Base-by-base conservation (phyloP, 768 basidiomycete species). In the Rubroboletus satanas region DNA sequence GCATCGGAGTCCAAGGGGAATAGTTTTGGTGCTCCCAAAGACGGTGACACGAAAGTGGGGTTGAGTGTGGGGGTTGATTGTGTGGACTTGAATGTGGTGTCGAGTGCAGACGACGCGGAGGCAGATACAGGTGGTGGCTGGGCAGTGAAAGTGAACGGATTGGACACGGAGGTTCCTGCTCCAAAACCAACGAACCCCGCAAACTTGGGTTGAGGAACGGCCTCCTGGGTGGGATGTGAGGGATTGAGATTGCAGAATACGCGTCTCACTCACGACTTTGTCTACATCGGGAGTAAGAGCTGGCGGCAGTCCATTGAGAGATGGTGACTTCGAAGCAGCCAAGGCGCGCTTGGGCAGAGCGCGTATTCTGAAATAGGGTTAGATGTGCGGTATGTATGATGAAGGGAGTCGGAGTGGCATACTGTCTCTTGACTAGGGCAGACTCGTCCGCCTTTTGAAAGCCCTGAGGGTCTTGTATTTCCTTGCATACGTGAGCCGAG, bases 381-480 rank as follows among this genome's bases (percentile, higher is more conserved):
- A 62, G 55, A 45, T 47, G 18, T 38, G 23, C 14, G 36, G 17
- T 18, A n/a, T 51, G 41, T 35, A 32, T 50, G 7, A n/a, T 17
- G 35, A 17, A 45, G 21, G 37, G 31, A 28, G 39, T 10, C 37
- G 36, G n/a, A 17, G 46, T 52, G 33, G 71, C 84, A 44, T 63
- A 89, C 88, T 73, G 75, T 76, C 88, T 76, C 29, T 62, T 75
- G 32, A 79, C 79, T 33, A 90, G 70, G 33, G 73, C 68, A 31
- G 74, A 63, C 21, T 85, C 83, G 58, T 84, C 80, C 46, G 89
- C 88, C 67, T 77, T 83, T 59, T 75, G 74, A 63, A 89, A 81
- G 45, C 79, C 77, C 45, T 67, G 59, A 69, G 70, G 69, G 51
- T 73, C 65, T 51, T 66, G 56, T 21, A 68, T 70, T 66, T 81